Conservation (phyloP, 2,329 filamentous ascomycete genomes). For the Neoarthrinium moseri region DNA sequence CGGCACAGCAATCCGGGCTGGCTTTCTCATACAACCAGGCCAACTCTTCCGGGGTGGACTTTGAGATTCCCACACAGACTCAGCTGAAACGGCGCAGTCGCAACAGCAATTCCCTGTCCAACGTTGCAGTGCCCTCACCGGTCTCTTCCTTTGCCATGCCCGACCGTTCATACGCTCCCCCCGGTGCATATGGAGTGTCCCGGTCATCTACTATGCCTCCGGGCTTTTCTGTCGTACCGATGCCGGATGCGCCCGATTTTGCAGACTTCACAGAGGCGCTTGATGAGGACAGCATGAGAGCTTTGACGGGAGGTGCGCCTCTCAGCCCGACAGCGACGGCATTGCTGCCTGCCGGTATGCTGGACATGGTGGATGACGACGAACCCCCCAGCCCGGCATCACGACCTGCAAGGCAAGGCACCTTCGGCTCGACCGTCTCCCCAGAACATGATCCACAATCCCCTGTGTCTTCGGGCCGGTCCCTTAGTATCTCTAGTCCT, state of each 20-base stretch:
- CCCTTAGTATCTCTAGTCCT: slow-evolving; percentile 59
- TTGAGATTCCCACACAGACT: slow-evolving; percentile 38
- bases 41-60: slow-evolving; percentile 45
- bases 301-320: slow-evolving; percentile 62
- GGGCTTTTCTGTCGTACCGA: slow-evolving; percentile 43
- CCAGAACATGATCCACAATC: slow-evolving; percentile 54
- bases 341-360: slow-evolving; percentile 67
- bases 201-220: slow-evolving; percentile 38
- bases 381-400: slow-evolving; percentile 48
- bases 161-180: slow-evolving; percentile 44
- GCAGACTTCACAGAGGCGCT: slow-evolving; percentile 42
- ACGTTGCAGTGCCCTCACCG: slow-evolving; percentile 38
- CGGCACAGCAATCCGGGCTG: slow-evolving; percentile 39
- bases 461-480: slow-evolving; percentile 57
- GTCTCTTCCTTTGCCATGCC: slow-evolving; percentile 36
- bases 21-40: slow-evolving; percentile 43
- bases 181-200: slow-evolving; percentile 47
- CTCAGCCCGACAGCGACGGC: slow-evolving; percentile 76
- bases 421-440: slow-evolving; percentile 33
- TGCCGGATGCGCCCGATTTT: slow-evolving; percentile 50
- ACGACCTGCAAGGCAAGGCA: slow-evolving; percentile 28
- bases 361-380: slow-evolving; percentile 61
- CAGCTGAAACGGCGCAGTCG: slow-evolving; percentile 48
- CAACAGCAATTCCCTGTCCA: slow-evolving; percentile 46
- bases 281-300: slow-evolving; percentile 62